These are phyloP conservation scores for Rhynchosporium secalis DNA, from an alignment of 2,329 filamentous ascomycete species.

Conservation along the genomic window DNA sequence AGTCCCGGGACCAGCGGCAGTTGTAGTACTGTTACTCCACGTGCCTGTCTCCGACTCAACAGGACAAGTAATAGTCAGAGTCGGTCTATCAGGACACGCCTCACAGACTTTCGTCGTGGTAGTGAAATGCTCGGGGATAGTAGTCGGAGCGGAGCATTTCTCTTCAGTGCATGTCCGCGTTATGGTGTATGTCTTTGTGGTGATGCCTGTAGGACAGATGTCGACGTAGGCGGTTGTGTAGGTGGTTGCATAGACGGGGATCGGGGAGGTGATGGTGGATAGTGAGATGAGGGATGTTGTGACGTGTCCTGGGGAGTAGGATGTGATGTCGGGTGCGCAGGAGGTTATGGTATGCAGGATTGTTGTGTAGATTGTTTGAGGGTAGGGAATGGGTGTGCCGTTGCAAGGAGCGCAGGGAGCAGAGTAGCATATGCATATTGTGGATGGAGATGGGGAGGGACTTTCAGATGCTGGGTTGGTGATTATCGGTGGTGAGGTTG, in stretches of 20 bases:
- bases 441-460: background rate
- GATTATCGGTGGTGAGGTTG: background rate
- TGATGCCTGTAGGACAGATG: constrained; percentile 12
- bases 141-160: background rate
- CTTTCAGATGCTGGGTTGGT: background rate
- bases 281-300: constrained; percentile 1
- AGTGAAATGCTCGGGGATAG: background rate
- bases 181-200: constrained; percentile 11
- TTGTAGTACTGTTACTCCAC: background rate
- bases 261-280: background rate
- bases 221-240: constrained; percentile 15
- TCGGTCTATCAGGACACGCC: constrained; percentile 3
- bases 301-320: background rate
- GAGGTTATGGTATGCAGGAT: background rate
- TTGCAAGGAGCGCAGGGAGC: background rate
- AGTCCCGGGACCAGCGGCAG: background rate
- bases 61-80: constrained; percentile 6
- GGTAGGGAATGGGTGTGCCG: background rate
- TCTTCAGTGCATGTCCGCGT: background rate
- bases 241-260: background rate
- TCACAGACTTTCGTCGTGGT: constrained; percentile 7
- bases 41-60: background rate
- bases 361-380: background rate
- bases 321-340: background rate
- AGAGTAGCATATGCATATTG: background rate